phyloP scores from a whole-genome alignment of 352 stramenopile species.

The Elongisporangium senticosum region DNA sequence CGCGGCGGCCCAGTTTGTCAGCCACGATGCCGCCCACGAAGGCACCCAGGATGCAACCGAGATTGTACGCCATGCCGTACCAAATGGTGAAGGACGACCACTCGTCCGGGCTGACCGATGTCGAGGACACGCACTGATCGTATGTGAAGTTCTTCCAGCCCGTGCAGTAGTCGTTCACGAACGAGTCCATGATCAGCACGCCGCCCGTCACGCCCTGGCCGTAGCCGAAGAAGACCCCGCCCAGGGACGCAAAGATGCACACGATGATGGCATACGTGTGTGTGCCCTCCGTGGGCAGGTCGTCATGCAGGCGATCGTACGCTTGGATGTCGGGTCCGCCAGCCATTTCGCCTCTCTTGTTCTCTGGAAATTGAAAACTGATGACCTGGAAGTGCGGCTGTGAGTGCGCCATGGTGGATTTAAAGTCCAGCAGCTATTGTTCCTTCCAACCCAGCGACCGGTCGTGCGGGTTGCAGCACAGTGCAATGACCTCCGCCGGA shows the following conservation, averaged over 20 bases:
- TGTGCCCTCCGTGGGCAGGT: conserved; percentile 19
- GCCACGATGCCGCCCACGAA: conserved; percentile 12
- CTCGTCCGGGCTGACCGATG: conserved; percentile 9
- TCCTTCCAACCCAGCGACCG: no score
- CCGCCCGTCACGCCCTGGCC: conserved; percentile 28
- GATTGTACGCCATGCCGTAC: conserved; percentile 15
- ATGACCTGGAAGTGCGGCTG: no score
- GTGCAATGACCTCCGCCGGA: no score
- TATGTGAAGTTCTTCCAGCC: conserved; percentile 36
- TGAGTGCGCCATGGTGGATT: no score
- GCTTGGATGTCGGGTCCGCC: no score
- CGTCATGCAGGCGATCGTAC: neutral
- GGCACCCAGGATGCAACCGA: conserved; percentile 16
- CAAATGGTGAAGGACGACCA: conserved; percentile 22
- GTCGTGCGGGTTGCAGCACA: no score
- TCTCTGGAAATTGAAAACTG: no score
- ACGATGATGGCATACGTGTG: conserved; percentile 29
- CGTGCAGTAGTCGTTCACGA: conserved; percentile 32
- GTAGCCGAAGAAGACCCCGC: conserved; percentile 25
- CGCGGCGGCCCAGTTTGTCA: conserved; percentile 17
- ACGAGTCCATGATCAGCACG: conserved; percentile 38
- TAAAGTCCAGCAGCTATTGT: no score
- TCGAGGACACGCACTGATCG: conserved; percentile 16
- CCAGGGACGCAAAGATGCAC: conserved; percentile 21
- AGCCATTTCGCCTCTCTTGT: no score